Evolutionary conservation across 2,329 filamentous ascomycete genomes (phyloP).

Genomic region (Colletotrichum orchidophilum): DNA sequence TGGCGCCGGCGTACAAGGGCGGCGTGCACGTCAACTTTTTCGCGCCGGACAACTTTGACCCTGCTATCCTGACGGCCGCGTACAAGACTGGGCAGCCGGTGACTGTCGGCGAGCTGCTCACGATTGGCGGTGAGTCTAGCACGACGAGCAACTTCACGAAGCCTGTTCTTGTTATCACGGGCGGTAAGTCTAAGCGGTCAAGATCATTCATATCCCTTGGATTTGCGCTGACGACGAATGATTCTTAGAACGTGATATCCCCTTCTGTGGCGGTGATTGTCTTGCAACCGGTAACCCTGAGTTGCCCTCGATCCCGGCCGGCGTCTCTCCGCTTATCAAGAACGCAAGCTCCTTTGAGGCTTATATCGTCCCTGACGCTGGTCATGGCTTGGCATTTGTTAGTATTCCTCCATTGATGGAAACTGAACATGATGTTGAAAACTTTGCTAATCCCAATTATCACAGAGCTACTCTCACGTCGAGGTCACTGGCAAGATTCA

Average conservation of each 20-base stretch:
- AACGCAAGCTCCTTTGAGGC: constrained; percentile 59
- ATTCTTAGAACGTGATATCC: constrained; percentile 53
- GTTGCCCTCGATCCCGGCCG: constrained; percentile 53
- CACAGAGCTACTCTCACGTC: constrained; percentile 42
- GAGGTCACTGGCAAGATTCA: constrained; percentile 47
- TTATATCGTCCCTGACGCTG: constrained; percentile 61
- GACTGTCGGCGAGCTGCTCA: constrained; percentile 67
- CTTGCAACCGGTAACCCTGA: constrained; percentile 50
- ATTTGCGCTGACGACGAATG: neutral
- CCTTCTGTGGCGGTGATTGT: constrained; percentile 72
- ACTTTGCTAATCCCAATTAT: constrained; percentile 2
- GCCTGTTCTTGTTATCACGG: constrained; percentile 68
- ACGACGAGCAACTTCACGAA: constrained; percentile 55
- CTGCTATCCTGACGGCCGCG: constrained; percentile 56
- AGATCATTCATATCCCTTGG: no score
- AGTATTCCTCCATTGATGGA: neutral
- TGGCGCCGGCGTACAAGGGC: constrained; percentile 55
- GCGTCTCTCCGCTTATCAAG: constrained; percentile 52
- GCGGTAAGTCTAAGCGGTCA: constrained; percentile 54
- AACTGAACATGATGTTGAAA: neutral
- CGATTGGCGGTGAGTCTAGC: constrained; percentile 52
- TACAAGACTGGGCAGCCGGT: constrained; percentile 63
- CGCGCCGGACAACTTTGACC: constrained; percentile 63
- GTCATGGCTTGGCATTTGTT: constrained; percentile 61
- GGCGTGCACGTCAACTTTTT: constrained; percentile 64